Conservation (phyloP, 2,329 filamentous ascomycete species). For the Rugonectria rugulosa region DNA sequence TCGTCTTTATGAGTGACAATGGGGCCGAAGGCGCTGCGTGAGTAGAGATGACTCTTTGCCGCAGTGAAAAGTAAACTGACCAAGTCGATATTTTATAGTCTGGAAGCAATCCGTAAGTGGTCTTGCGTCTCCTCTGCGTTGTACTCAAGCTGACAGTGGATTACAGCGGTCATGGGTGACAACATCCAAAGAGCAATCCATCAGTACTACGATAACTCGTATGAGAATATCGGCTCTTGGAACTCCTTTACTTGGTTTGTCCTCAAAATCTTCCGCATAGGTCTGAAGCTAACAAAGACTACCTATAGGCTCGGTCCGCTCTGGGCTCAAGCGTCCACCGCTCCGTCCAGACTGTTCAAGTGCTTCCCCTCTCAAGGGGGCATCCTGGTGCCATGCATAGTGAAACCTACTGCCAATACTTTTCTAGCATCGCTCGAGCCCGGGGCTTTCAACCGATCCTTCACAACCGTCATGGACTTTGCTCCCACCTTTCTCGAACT, state of each 20-base stretch:
- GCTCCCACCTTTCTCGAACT: slow-evolving; percentile 57
- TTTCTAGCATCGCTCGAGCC: slow-evolving; percentile 47
- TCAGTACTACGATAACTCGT: slow-evolving; percentile 57
- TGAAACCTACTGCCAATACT: no score
- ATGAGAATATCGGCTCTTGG: slow-evolving; percentile 64
- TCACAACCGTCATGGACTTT: slow-evolving; percentile 57
- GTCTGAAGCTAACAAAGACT: no score
- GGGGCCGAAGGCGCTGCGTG: slow-evolving; percentile 63
- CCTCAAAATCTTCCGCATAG: no score
- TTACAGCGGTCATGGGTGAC: no score
- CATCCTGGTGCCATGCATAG: slow-evolving; percentile 27
- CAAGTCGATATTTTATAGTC: no score
- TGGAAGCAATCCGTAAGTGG: no score
- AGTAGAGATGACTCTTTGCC: no score
- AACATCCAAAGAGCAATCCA: no score
- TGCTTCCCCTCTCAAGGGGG: slow-evolving; percentile 39
- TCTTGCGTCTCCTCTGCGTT: no score
- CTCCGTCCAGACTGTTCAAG: slow-evolving; percentile 49
- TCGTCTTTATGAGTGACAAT: slow-evolving; percentile 63
- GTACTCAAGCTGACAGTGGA: no score
- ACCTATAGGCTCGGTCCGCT: no score
- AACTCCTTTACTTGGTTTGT: slow-evolving; percentile 70
- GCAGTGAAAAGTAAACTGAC: no score
- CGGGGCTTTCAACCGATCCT: slow-evolving; percentile 39
- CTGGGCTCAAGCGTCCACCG: slow-evolving; percentile 56